Conservation (phyloP, 2,329 filamentous ascomycete species). For the Ascochyta lentis region DNA sequence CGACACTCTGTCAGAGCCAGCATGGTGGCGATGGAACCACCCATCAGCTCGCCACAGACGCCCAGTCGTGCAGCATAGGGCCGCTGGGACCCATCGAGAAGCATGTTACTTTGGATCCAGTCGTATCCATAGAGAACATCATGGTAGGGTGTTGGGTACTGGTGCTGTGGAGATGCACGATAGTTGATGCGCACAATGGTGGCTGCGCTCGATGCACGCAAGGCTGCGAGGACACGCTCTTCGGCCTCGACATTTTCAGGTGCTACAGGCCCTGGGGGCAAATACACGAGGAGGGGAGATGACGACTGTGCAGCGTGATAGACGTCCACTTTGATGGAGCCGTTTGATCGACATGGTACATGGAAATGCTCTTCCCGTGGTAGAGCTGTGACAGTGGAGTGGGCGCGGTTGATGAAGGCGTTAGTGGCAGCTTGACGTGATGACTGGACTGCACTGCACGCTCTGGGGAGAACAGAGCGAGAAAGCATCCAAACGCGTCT, state of each 20-base stretch:
- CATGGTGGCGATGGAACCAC: slow-evolving; percentile 56
- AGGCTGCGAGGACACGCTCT: slow-evolving; percentile 39
- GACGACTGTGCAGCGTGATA: slow-evolving; percentile 38
- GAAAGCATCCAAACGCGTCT: slow-evolving; percentile 8
- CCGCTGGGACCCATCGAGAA: slow-evolving; percentile 27
- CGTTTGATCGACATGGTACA: slow-evolving; percentile 53
- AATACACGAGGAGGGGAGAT: slow-evolving; percentile 49
- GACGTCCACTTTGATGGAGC: slow-evolving; percentile 50
- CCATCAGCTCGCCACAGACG: slow-evolving; percentile 57
- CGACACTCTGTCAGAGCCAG: slow-evolving; percentile 59
- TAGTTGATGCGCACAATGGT: slow-evolving; percentile 57
- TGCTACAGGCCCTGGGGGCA: slow-evolving; percentile 53
- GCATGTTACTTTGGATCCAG: slow-evolving; percentile 53
- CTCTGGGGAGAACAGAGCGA: background rate
- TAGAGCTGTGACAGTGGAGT: slow-evolving; percentile 30
- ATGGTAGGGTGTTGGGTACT: slow-evolving; percentile 56
- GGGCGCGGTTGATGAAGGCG: slow-evolving; percentile 15
- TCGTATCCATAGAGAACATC: slow-evolving; percentile 57
- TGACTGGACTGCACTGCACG: background rate
- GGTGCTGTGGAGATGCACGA: slow-evolving; percentile 45
- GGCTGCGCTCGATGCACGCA: slow-evolving; percentile 47
- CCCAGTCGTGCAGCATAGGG: slow-evolving; percentile 46
- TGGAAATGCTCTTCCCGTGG: slow-evolving; percentile 38
- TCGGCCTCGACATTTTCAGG: slow-evolving; percentile 35
- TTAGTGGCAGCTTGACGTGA: background rate